Evolutionary conservation across 345 rosid species (phyloP), one percentile per base, ranked within the genome.

Genomic region (Gynandropsis gynandra): DNA sequence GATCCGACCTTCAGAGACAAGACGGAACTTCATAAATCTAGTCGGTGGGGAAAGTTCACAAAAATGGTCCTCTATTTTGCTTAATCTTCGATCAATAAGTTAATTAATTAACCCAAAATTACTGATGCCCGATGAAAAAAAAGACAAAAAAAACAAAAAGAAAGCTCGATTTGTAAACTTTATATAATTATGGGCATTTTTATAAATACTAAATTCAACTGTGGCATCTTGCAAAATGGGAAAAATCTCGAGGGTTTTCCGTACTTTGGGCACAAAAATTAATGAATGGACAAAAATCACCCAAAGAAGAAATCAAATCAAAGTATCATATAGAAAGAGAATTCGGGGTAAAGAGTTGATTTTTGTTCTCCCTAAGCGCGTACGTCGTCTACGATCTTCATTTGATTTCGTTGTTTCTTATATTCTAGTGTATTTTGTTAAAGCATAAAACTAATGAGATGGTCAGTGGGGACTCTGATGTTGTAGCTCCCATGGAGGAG

Each of bases 401-500:
- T 21, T 5, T 7, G 47, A 14, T 15, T 54, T 21, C 54, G 39
- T 16, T 21, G 1, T 24, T 63, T 20, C 21, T 36, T 53, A 32
- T n/a, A n/a, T 11, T 36, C 16, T 16, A 13, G 31, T 36, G 53
- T 16, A 12, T 31, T 46, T n/a, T 60, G 39, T 19, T 0, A 3
- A 36, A 36, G 40, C 5, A 7, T 4, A 47, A 42, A 47, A 6
- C 12, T 6, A 12, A 15, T n/a, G 50, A 55, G 8, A 76, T 74
- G 80, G 72, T 61, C 12, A 62, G 47, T 14, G 70, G 64, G 8
- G 62, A 48, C 37, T 13, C 39, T 44, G 59, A 59, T 9, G 21
- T 34, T 13, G 66, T 36, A 65, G 59, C 64, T 29, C 52, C 50
- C 5, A 57, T 66, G 58, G 72, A 68, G 46, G 53, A 58, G 52